These are phyloP conservation scores for Xylaria nigripes DNA, from an alignment of 495 filamentous ascomycete genomes.

Conservation along the genomic window DNA sequence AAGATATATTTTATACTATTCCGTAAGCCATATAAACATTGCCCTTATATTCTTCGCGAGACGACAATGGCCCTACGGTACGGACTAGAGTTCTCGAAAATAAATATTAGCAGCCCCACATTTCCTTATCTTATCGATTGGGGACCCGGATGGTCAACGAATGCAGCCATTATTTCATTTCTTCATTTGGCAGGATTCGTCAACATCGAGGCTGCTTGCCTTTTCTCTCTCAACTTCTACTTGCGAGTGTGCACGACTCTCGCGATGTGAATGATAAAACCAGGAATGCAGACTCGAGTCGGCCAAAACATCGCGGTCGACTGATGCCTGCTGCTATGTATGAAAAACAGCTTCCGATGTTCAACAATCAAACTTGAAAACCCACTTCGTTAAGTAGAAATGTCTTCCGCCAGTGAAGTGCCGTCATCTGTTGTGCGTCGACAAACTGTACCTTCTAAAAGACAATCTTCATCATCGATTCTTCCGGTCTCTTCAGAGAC, in stretches of 20 bases:
- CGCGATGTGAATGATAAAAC: neutral
- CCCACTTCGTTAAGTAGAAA: neutral
- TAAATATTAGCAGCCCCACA: slow-evolving; percentile 13
- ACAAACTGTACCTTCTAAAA: neutral
- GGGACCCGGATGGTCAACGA: slow-evolving; percentile 4
- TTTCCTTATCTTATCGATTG: slow-evolving; percentile 10
- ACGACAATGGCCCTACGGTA: slow-evolving; percentile 1
- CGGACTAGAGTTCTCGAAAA: slow-evolving; percentile 15
- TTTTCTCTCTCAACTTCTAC: neutral
- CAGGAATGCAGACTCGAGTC: neutral
- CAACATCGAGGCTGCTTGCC: neutral
- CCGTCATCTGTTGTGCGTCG: neutral
- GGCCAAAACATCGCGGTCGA: neutral
- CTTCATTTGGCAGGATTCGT: neutral
- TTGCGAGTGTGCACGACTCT: neutral
- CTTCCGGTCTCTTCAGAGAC: slow-evolving; percentile 16
- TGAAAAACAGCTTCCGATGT: neutral
- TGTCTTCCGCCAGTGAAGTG: neutral
- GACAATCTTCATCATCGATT: neutral
- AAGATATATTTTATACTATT: neutral
- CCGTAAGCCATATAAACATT: neutral
- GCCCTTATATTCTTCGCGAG: slow-evolving; percentile 12
- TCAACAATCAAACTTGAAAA: neutral
- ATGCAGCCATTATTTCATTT: neutral
- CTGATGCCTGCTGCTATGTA: neutral